Evolutionary conservation across 2,329 filamentous ascomycete species (phyloP).

Genomic region (Fusarium albidum): DNA sequence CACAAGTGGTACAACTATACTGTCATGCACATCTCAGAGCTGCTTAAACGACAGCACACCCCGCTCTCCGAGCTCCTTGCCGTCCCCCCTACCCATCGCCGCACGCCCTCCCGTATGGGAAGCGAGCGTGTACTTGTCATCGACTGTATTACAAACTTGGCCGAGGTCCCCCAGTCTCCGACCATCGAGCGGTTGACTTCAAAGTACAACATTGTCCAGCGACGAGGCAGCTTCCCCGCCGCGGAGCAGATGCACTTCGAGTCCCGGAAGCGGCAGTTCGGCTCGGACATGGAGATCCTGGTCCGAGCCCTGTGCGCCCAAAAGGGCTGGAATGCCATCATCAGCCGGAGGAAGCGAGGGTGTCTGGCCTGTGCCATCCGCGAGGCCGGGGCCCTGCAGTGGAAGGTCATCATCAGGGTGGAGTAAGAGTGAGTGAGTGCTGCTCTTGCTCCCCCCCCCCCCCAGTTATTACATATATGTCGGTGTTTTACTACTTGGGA

Average conservation of each 20-base stretch:
- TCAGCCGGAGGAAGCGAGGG: slow-evolving; percentile 72
- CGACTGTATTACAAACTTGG: slow-evolving; percentile 68
- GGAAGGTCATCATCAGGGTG: slow-evolving; percentile 72
- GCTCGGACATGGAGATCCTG: slow-evolving; percentile 74
- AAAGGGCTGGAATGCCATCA: slow-evolving; percentile 76
- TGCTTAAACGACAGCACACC: slow-evolving; percentile 57
- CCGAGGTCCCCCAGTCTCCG: slow-evolving; percentile 57
- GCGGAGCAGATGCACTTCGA: slow-evolving; percentile 64
- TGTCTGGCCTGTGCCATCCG: slow-evolving; percentile 79
- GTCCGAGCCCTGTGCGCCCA: slow-evolving; percentile 78
- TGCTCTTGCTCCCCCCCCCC: slow-evolving; percentile 1
- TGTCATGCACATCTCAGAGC: slow-evolving; percentile 65
- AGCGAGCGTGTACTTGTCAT: slow-evolving; percentile 62
- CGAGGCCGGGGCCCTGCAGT: slow-evolving; percentile 75
- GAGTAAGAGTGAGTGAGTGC: slow-evolving; percentile 55
- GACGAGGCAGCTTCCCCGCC: slow-evolving; percentile 51
- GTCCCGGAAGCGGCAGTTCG: slow-evolving; percentile 64
- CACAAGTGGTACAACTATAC: slow-evolving; percentile 70
- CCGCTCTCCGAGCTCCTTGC: slow-evolving; percentile 58
- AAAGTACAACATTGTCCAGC: slow-evolving; percentile 43
- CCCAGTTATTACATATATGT: too few relatives aligned
- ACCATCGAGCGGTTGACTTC: slow-evolving; percentile 49
- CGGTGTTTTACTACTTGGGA: slow-evolving; percentile 21
- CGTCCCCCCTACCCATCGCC: slow-evolving; percentile 44
- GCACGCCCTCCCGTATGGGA: slow-evolving; percentile 35